phyloP scores from a whole-genome alignment of 78 protist species.

The Monocercomonoides exilis region DNA sequence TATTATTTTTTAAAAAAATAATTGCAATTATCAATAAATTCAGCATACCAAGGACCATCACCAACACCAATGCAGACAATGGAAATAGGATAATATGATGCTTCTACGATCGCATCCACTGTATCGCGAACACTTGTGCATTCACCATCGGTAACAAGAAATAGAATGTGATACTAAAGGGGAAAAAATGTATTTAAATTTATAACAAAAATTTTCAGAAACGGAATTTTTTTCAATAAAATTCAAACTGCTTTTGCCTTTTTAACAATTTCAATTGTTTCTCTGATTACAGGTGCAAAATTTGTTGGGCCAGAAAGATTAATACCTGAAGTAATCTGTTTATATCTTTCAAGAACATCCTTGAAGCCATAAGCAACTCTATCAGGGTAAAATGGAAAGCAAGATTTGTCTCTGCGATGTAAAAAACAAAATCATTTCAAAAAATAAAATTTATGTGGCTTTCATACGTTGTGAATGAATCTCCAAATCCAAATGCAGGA shows the following conservation, averaged over 20 bases:
- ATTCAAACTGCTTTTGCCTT: neutral
- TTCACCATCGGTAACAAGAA: constrained; percentile 7
- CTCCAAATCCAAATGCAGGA: neutral
- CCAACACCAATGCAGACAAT: constrained; percentile 14
- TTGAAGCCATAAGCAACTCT: neutral
- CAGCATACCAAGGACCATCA: too few relatives aligned
- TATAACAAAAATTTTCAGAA: neutral
- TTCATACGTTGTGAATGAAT: neutral
- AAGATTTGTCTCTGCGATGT: neutral
- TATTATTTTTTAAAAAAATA: too few relatives aligned
- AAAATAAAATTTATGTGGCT: constrained; percentile 7
- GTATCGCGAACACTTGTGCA: too few relatives aligned
- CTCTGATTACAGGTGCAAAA: neutral
- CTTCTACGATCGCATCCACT: constrained; percentile 27
- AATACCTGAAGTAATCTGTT: neutral
- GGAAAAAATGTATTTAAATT: neutral
- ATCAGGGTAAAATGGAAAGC: neutral
- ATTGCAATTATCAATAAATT: too few relatives aligned
- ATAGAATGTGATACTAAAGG: neutral
- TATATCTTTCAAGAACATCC: neutral
- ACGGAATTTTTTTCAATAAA: too few relatives aligned
- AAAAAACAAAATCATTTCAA: constrained; percentile 3
- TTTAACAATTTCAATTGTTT: neutral
- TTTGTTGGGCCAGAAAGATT: neutral
- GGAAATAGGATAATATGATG: constrained; percentile 28